These are phyloP conservation scores for Eremothecium sinecaudum DNA, from an alignment of 1,139 yeast species.

Conservation along the genomic window DNA sequence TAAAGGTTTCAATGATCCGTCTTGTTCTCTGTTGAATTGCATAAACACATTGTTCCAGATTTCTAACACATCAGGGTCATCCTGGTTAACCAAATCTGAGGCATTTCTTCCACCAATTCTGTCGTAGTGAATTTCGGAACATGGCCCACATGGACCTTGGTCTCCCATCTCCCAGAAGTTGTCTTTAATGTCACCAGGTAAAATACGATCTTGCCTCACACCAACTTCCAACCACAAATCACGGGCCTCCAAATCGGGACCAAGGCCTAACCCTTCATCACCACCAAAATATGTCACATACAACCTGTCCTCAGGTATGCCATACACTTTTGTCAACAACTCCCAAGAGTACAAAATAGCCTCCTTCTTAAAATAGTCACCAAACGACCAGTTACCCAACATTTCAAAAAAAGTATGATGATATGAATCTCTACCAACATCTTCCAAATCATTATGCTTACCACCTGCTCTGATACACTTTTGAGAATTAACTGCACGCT, in stretches of 20 bases:
- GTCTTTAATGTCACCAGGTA: conserved; percentile 84
- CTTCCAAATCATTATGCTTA: conserved; percentile 96
- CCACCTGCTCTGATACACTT: conserved; percentile 99
- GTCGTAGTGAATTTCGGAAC: conserved; percentile 95
- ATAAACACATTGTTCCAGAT: conserved; percentile 97
- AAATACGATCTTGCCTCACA: conserved; percentile 80
- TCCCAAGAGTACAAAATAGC: conserved; percentile 90
- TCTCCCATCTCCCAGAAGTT: conserved; percentile 99
- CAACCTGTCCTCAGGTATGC: conserved; percentile 64
- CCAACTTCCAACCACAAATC: conserved; percentile 80
- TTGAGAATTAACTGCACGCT: conserved; percentile 90
- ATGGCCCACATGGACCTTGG: conserved; percentile 99
- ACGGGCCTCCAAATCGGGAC: conserved; percentile 91
- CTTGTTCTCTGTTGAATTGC: conserved; percentile 90
- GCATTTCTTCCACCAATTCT: conserved; percentile 98
- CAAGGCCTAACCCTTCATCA: conserved; percentile 71
- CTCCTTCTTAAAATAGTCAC: conserved; percentile 93
- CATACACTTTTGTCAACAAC: conserved; percentile 72
- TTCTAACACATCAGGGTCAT: conserved; percentile 95
- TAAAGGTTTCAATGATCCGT: conserved; percentile 65
- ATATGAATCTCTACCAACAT: conserved; percentile 94
- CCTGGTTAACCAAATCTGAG: conserved; percentile 77
- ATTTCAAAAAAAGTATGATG: conserved; percentile 98
- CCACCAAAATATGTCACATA: conserved; percentile 97
- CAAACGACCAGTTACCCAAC: conserved; percentile 99